phyloP scores from a whole-genome alignment of 2,329 filamentous ascomycete genomes.

The Ophiocordyceps camponoti-saundersi region DNA sequence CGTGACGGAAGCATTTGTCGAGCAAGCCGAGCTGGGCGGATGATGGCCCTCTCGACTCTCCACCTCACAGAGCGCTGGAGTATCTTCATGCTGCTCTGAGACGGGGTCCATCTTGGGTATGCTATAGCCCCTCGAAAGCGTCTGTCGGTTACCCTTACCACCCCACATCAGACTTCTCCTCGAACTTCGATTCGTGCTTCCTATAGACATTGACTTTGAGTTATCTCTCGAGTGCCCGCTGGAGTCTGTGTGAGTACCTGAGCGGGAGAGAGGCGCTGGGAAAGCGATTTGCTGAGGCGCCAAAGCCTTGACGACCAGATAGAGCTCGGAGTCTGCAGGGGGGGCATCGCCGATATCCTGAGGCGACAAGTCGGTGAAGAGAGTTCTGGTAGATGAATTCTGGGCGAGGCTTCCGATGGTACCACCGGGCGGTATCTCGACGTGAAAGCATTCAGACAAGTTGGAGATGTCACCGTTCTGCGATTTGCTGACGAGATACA shows the following conservation, averaged over 20 bases:
- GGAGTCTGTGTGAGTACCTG: slow-evolving; percentile 22
- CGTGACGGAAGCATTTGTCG: slow-evolving; percentile 13
- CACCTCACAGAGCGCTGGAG: slow-evolving; percentile 15
- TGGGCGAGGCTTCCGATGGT: slow-evolving; percentile 48
- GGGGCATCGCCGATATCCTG: slow-evolving; percentile 50
- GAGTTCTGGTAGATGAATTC: slow-evolving; percentile 56
- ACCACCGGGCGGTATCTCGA: slow-evolving; percentile 62
- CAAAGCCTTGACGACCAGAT: slow-evolving; percentile 68
- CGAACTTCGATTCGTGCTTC: slow-evolving; percentile 30
- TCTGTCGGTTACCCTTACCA: slow-evolving; percentile 35
- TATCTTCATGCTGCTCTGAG: slow-evolving; percentile 30
- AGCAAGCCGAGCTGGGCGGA: slow-evolving; percentile 41
- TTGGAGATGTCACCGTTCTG: slow-evolving; percentile 44
- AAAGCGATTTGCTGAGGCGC: slow-evolving; percentile 33
- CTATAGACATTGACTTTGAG: slow-evolving; percentile 29
- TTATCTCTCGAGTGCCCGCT: slow-evolving; percentile 21
- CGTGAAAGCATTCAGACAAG: slow-evolving; percentile 68
- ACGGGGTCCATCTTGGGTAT: slow-evolving; percentile 36
- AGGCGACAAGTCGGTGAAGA: slow-evolving; percentile 75
- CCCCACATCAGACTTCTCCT: slow-evolving; percentile 57
- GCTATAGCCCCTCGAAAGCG: slow-evolving; percentile 32
- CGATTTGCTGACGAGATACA: slow-evolving; percentile 61
- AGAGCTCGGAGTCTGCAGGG: slow-evolving; percentile 55
- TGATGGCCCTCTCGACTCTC: slow-evolving; percentile 26
- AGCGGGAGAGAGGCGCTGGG: slow-evolving; percentile 31